Base-by-base conservation (phyloP, 225 moss, liverwort and hornwort species). In the Takakia lepidozioides region DNA sequence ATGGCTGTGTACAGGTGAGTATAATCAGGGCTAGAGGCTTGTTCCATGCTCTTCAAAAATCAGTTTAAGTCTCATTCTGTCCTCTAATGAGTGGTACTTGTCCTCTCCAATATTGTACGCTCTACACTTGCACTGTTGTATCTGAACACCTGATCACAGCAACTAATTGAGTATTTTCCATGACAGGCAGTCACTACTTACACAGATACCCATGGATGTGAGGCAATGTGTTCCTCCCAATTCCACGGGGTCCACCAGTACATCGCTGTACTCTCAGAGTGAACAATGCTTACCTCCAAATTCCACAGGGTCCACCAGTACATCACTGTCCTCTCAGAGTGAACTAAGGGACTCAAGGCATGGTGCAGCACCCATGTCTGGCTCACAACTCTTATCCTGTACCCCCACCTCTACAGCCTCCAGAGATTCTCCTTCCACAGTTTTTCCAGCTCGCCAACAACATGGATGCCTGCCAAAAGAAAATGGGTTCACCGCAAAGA, bases 1-100 rank as follows among this genome's bases (percentile, higher is more conserved):
- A 77, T 82, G 82, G 82, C 77, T 32, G 24, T 82, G 36, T 82
- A 82, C 65, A 66, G 82, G 82, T 82, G 57, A 4, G 40, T 49
- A 18, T 49, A 3, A 24, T 5, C 4, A 40, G 5, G 9, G 17
- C 24, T 10, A 2, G 11, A 25, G 19, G 7, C 26, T 14, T n/a
- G 10, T 14, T 8, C 26, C 13, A 10, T 11, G 19, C 11, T 22
- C 22, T 10, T 5, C 10, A 10, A 46, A 22, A 46, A 43, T 43
- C 17, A 41, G 18, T 46, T 18, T 46, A 20, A 22, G 21, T 46
- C 11, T 45, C 11, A 20, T 11, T 16, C 3, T 11, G 20, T 45
- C 16, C 19, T 19, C 23, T 19, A 16, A 45, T n/a, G 44, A 19
- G 16, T 19, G 11, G 8, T 45, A 23, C 8, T 19, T 45, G 23